Percentiles rank a stretch among this genome's conserved stretches.
phyloP scores from a whole-genome alignment of 2,329 filamentous ascomycete genomes.

The Cordyceps javanica region DNA sequence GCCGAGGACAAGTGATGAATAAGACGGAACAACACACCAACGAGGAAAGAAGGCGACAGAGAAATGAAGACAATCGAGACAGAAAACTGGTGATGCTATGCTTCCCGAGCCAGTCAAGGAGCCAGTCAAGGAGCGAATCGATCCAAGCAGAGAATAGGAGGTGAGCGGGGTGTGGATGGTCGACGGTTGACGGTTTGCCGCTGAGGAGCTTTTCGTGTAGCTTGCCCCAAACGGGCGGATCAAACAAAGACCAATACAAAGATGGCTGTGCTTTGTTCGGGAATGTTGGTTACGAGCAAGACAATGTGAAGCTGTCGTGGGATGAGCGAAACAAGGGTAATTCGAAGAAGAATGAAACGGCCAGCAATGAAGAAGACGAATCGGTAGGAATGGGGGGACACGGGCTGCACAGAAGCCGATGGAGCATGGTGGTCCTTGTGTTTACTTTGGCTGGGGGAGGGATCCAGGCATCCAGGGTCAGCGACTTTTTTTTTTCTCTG shows the following conservation, averaged over 20 bases:
- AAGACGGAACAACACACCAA: neutral
- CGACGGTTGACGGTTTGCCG: neutral
- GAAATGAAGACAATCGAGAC: neutral
- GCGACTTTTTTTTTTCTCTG: slow-evolving; percentile 10
- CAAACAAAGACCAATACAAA: neutral
- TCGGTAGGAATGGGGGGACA: slow-evolving; percentile 7
- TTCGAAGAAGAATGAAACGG: neutral
- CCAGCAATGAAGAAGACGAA: neutral
- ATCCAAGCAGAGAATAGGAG: neutral
- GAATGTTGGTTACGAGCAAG: neutral
- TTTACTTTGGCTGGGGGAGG: slow-evolving; percentile 10
- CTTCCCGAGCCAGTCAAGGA: slow-evolving; percentile 2
- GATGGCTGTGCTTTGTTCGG: neutral
- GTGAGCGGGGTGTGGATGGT: neutral
- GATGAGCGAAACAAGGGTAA: neutral
- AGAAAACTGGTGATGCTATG: neutral
- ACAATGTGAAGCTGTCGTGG: neutral
- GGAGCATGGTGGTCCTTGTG: slow-evolving; percentile 1
- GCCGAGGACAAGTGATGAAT: neutral
- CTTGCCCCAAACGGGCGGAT: slow-evolving; percentile 12
- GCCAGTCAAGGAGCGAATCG: neutral
- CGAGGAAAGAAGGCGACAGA: neutral
- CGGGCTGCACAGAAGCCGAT: neutral
- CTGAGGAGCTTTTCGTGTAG: neutral
- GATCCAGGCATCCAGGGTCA: slow-evolving; percentile 7